Conservation (phyloP, 805 yeast species). For the Ogataea kodamae region DNA sequence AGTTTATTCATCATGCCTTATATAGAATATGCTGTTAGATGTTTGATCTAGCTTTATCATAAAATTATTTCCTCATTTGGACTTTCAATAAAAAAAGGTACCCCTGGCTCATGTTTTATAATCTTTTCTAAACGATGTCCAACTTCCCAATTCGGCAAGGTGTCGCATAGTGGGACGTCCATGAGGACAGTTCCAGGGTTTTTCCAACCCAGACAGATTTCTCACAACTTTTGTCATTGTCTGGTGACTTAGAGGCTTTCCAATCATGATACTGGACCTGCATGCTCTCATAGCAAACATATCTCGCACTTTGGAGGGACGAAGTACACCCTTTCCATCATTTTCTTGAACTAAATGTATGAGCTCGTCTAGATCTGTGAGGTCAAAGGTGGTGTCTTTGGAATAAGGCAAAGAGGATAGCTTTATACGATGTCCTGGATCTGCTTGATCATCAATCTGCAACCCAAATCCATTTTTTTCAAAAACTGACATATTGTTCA, state of each 20-base stretch:
- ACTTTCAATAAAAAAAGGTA: conserved; percentile 19
- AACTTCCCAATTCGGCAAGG: conserved; percentile 55
- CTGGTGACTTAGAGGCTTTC: conserved; percentile 54
- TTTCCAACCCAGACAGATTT: conserved; percentile 67
- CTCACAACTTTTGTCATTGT: conserved; percentile 69
- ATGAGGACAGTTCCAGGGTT: conserved; percentile 98
- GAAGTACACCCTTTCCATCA: conserved; percentile 40
- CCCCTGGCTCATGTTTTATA: conserved; percentile 23
- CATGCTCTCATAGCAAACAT: conserved; percentile 97
- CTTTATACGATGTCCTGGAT: conserved; percentile 55
- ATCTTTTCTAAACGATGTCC: conserved; percentile 45
- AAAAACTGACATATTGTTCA: conserved; percentile 57
- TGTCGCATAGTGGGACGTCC: conserved; percentile 98
- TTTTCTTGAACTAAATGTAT: conserved; percentile 61
- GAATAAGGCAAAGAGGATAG: conserved; percentile 70
- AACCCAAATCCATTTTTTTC: conserved; percentile 76
- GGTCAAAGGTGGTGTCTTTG: conserved; percentile 62
- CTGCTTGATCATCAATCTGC: conserved; percentile 42
- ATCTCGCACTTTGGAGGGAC: conserved; percentile 74
- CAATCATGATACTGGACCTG: conserved; percentile 90
- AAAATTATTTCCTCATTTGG: conserved; percentile 32
- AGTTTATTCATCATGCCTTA: too few species aligned
- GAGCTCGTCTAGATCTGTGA: conserved; percentile 72
- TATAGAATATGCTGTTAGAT: too few species aligned
- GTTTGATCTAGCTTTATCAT: conserved; percentile 4